Conservation (phyloP, 495 filamentous ascomycete species). For the Cladorrhinum samala region DNA sequence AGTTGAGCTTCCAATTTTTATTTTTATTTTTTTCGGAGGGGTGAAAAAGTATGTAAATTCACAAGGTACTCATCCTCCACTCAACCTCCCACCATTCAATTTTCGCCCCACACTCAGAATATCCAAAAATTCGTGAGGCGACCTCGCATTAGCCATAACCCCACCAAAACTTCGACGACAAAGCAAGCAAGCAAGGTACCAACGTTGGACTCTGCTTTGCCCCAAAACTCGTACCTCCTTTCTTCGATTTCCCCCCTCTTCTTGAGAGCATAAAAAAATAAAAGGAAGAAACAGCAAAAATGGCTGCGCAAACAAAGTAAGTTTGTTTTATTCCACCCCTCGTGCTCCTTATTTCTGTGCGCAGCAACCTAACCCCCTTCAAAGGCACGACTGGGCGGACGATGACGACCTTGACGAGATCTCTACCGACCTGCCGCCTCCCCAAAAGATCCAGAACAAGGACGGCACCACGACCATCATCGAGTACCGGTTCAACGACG, state of each 20-base stretch:
- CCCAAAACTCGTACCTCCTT: neutral
- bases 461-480: conserved; percentile 95
- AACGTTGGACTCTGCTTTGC: too few relatives aligned
- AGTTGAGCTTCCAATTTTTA: too few relatives aligned
- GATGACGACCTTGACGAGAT: conserved; percentile 87
- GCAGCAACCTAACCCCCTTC: neutral
- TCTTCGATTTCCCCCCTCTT: neutral
- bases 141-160: conserved; percentile 15
- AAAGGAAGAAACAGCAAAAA: conserved; percentile 11
- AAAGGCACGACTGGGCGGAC: conserved; percentile 80
- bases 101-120: conserved; percentile 34
- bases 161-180: conserved; percentile 21
- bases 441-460: conserved; percentile 86
- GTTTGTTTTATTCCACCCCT: neutral
- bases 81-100: conserved; percentile 18
- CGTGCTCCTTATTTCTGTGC: neutral
- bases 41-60: neutral
- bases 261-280: neutral
- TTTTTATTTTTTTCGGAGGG: neutral
- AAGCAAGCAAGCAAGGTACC: conserved; percentile 3
- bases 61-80: too few relatives aligned
- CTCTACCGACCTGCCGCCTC: conserved; percentile 70
- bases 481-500: conserved; percentile 84
- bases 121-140: conserved; percentile 27
- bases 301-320: conserved; percentile 27